Evolutionary conservation across 2,329 filamentous ascomycete species (phyloP), one percentile per base, ranked within the genome.

Genomic region (Dactylonectria macrodidyma): DNA sequence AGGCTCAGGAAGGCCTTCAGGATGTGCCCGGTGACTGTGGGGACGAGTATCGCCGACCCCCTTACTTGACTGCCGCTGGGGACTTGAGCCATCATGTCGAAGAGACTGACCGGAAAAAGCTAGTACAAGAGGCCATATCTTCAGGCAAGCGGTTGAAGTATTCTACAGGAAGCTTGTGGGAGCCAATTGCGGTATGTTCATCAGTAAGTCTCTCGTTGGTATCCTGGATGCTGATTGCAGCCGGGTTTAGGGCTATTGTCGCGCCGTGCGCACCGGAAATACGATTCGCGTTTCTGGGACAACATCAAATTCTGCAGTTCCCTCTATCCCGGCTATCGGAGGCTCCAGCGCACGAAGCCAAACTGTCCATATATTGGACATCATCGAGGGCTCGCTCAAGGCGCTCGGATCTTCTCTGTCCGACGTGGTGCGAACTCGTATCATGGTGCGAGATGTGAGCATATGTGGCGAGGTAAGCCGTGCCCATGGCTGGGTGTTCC

Each of bases 231-330:
- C 19, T 19, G 19, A 19, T 19, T 19, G 19, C 19, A 19, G 19
- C 19, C 19, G 19, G 19, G 19, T 19, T 19, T 51, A 59, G 57
- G 57, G 57, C n/a, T 59, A 59, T 36, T 59, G 57, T 11, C 57
- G 57, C 12, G 57, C 57, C 2, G 44, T 59, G 12, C 22, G 57
- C 12, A 59, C 57, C 22, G 57, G 57, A 2, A 50, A 59, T 16
- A 19, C 22, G 3, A 59, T 59, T 5, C 57, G 57, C 11, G 46
- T 59, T 14, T 59, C 57, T 50, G 57, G 57, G 12, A 59, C 57
- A n/a, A 59, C 57, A 26, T 2, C 57, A 2, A 59, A 59, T 14
- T 50, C 44, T 5, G 44, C 57, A 3, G 26, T 59, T 2, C 3
- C 30, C 3, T 11, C n/a, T 10, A 41, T 59, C 4, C 1, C 57